These are phyloP conservation scores for Rhizopogon vinicolor DNA, from an alignment of 768 basidiomycete genomes.

Conservation along the genomic window DNA sequence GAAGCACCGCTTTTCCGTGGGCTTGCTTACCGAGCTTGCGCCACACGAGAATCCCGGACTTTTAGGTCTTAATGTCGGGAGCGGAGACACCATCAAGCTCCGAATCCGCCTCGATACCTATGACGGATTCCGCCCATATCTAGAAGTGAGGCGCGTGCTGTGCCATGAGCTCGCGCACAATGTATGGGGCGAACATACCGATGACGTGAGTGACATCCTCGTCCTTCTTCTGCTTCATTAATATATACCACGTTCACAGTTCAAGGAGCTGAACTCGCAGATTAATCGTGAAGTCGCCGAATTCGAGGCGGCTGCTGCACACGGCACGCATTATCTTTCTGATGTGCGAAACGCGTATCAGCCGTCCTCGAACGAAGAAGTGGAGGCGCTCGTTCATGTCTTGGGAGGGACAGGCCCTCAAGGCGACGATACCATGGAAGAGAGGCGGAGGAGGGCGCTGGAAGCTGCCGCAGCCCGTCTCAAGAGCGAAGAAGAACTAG, in stretches of 20 bases:
- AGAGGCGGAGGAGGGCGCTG: conserved; percentile 48
- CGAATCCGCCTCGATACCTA: conserved; percentile 66
- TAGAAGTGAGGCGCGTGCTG: conserved; percentile 59
- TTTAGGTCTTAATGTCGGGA: conserved; percentile 63
- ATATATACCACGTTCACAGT: conserved; percentile 33
- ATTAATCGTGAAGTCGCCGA: conserved; percentile 70
- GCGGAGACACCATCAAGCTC: conserved; percentile 60
- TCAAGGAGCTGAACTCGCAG: conserved; percentile 71
- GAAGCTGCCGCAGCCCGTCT: conserved; percentile 61
- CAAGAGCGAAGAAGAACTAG: conserved; percentile 62
- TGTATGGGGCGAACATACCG: conserved; percentile 66
- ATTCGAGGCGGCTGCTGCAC: conserved; percentile 49
- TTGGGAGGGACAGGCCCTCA: conserved; percentile 43
- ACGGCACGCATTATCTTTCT: conserved; percentile 51
- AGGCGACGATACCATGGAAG: conserved; percentile 46
- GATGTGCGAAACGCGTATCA: conserved; percentile 38
- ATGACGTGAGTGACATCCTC: conserved; percentile 47
- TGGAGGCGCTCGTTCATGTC: conserved; percentile 46
- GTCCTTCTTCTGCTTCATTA: neutral
- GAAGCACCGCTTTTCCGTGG: conserved; percentile 62
- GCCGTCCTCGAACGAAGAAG: conserved; percentile 52
- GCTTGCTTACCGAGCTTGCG: conserved; percentile 69
- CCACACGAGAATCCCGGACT: conserved; percentile 55
- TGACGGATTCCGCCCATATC: conserved; percentile 67
- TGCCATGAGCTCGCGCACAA: conserved; percentile 81